Evolutionary conservation across 805 yeast genomes (phyloP).

Genomic region (Limtongozyma cylindracea): DNA sequence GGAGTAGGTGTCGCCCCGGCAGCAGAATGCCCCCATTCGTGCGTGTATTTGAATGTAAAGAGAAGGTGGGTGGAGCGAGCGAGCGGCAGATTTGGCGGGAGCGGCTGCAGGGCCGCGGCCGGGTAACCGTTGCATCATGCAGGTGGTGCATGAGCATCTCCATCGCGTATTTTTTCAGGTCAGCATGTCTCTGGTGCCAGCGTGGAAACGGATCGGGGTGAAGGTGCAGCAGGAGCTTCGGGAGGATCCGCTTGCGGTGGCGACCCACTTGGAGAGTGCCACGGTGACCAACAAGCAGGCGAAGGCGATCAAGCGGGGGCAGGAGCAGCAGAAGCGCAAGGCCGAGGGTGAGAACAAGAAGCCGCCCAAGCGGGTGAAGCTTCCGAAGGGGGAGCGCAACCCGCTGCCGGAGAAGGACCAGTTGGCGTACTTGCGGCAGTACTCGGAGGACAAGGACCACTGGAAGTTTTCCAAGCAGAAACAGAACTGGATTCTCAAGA

Average conservation of each 20-base stretch:
- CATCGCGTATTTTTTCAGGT: not conserved
- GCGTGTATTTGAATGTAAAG: not conserved
- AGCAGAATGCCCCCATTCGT: not conserved
- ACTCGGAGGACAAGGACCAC: constrained; percentile 21
- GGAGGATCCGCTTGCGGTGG: constrained; percentile 17
- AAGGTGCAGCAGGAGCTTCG: constrained; percentile 22
- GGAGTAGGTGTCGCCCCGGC: not conserved
- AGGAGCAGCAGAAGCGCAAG: constrained; percentile 3
- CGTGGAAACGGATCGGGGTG: constrained; percentile 65
- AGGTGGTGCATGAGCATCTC: not conserved
- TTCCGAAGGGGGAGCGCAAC: constrained; percentile 39
- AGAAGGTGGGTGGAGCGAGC: not conserved
- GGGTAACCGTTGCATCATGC: not conserved
- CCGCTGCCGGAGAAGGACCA: constrained; percentile 68
- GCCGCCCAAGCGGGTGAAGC: constrained; percentile 42
- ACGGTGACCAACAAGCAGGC: constrained; percentile 13
- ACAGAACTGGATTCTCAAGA: constrained; percentile 63
- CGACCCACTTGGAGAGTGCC: constrained; percentile 18
- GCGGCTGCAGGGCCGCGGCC: not conserved
- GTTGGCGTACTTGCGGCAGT: constrained; percentile 34
- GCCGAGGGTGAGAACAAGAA: constrained; percentile 11
- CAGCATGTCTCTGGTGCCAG: constrained; percentile 22
- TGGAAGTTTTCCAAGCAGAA: constrained; percentile 81
- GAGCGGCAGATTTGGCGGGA: not conserved
- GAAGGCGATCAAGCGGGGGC: too few species aligned